Evolutionary conservation across 1,139 yeast genomes (phyloP), one percentile per base, ranked within the genome.

Genomic region (Magnusiomyces tetraspermus): DNA sequence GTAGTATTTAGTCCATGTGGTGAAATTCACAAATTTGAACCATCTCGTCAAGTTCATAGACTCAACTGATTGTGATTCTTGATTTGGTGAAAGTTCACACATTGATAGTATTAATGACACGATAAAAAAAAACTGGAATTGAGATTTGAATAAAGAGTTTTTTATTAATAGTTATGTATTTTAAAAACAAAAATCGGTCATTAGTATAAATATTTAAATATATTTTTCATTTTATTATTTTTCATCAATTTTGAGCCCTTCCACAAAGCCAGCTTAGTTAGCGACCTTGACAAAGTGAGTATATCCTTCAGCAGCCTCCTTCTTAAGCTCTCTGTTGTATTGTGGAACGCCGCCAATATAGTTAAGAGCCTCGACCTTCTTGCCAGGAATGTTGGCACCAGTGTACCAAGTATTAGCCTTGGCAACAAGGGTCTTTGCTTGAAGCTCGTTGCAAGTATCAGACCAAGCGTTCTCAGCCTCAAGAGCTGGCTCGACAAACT

Each of bases 391-490:
- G 46, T 55, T 55, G 24, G 53, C 51, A 31, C 57, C 57, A 15
- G 50, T 53, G 52, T 55, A 55, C 57, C 57, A 55, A 33, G 51
- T 46, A 15, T 24, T 33, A 44, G 26, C 48, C 26, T 46, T 37
- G 38, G 36, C 38, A 31, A 59, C 56, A 47, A 63, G 51, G 5
- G 62, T 55, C 6, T 46, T 46, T 17, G 49, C 41, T 21, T 57
- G 52, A 28, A 49, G 55, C 24, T 57, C 57, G 40, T 46, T 51
- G 13, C 33, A 30, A 17, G 33, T 30, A 10, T 45, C 40, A n/a
- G 56, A 38, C 51, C 55, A 61, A 10, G 33, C 53, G 8, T 53
- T 37, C 41, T 59, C 60, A 3, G 53, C 58, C 24, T 59, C 58
- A 19, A 38, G 37, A 15, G 51, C 51, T 3, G 64, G 58, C n/a